phyloP scores from a whole-genome alignment of 140 eudicot genomes.

The Bidens hawaiensis region DNA sequence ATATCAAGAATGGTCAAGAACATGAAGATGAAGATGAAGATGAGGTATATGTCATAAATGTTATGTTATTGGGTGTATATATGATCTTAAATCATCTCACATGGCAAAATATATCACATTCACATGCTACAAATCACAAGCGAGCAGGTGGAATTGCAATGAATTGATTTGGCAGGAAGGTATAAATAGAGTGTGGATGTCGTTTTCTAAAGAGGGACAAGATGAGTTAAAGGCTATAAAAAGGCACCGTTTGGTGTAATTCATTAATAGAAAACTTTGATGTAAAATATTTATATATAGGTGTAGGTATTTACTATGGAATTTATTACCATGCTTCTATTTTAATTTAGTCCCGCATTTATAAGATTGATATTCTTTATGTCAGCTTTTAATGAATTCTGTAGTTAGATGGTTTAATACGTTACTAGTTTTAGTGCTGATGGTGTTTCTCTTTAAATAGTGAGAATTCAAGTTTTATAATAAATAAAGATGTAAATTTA shows the following conservation, averaged over 20 bases:
- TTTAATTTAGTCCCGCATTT: constrained; percentile 11
- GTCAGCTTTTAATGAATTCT: neutral
- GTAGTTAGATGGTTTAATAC: neutral
- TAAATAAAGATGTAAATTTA: too few relatives aligned
- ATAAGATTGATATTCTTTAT: neutral
- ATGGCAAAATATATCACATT: constrained; percentile 24
- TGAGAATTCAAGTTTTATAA: too few relatives aligned
- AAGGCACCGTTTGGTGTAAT: constrained; percentile 20
- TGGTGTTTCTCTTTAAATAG: too few relatives aligned
- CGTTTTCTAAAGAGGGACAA: constrained; percentile 25
- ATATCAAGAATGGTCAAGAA: constrained; percentile 14
- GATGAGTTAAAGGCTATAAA: neutral
- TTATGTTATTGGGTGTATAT: constrained; percentile 14
- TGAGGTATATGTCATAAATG: constrained; percentile 3
- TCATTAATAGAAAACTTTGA: neutral
- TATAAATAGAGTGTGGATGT: constrained; percentile 13
- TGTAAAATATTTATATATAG: neutral
- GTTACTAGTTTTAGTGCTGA: neutral
- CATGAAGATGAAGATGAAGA: neutral
- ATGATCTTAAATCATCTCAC: constrained; percentile 22
- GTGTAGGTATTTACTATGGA: neutral
- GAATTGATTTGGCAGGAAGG: constrained; percentile 19
- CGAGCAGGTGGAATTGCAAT: constrained; percentile 8
- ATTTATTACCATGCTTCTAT: constrained; percentile 22
- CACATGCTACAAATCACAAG: constrained; percentile 21